Evolutionary conservation across 2,329 filamentous ascomycete species (phyloP).

Genomic region (Talaromyces funiculosus): DNA sequence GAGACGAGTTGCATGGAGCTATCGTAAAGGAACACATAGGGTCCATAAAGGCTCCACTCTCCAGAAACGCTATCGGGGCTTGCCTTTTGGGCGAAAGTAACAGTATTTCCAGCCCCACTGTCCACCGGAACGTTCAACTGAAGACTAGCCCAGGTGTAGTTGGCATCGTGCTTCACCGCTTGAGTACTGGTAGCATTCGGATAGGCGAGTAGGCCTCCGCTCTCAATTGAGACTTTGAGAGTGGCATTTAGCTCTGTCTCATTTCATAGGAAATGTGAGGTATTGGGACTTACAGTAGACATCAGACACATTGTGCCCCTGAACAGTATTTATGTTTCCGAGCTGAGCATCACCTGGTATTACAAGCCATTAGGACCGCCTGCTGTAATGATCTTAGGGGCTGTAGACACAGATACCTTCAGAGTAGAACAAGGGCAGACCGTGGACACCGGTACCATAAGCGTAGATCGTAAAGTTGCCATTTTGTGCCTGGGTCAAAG

Average conservation of each 20-base stretch:
- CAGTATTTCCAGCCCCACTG: background rate
- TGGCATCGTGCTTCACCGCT: background rate
- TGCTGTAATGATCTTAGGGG: background rate
- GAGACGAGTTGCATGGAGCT: background rate
- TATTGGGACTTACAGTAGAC: background rate
- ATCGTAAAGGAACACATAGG: background rate
- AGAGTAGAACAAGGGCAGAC: background rate
- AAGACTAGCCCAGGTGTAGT: slow-evolving; percentile 2
- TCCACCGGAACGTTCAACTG: background rate
- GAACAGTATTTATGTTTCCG: background rate
- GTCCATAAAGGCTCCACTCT: background rate
- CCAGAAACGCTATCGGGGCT: background rate
- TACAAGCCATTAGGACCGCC: background rate
- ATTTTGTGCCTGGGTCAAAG: background rate
- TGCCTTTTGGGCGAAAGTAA: background rate
- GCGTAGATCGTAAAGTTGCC: slow-evolving; percentile 3
- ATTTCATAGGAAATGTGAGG: background rate
- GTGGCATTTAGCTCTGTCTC: background rate
- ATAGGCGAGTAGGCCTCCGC: background rate
- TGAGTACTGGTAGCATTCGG: slow-evolving; percentile 4
- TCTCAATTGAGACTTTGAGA: background rate
- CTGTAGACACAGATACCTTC: background rate
- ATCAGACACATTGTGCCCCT: slow-evolving; percentile 1
- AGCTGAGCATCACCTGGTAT: slow-evolving; percentile 3
- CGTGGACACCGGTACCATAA: background rate